These are phyloP conservation scores for Saccharomyces hybrid DNA, from an alignment of 1,139 yeast genomes.

Conservation along the genomic window DNA sequence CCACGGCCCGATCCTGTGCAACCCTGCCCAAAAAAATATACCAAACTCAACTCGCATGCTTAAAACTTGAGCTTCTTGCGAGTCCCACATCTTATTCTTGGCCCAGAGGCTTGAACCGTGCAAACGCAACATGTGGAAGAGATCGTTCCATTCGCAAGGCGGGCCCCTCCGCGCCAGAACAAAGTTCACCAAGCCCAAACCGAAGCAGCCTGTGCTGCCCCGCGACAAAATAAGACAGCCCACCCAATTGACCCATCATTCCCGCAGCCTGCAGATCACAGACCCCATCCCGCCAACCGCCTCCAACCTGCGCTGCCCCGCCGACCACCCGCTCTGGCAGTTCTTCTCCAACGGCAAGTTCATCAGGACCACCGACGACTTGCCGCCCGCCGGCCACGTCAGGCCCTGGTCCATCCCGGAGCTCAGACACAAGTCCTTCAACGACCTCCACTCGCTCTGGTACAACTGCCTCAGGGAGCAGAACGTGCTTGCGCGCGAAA, in stretches of 20 bases:
- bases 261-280: conserved; percentile 43
- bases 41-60: neutral
- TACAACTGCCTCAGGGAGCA: conserved; percentile 77
- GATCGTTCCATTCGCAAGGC: conserved; percentile 4
- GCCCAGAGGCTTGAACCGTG: neutral
- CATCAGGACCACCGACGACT: conserved; percentile 51
- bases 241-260: conserved; percentile 27
- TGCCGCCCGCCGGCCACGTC: conserved; percentile 44
- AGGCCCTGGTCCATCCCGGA: conserved; percentile 86
- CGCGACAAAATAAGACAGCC: conserved; percentile 17
- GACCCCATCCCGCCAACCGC: conserved; percentile 85
- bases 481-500: conserved; percentile 71
- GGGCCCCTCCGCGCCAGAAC: conserved; percentile 19
- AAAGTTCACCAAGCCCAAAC: conserved; percentile 26
- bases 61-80: no score
- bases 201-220: conserved; percentile 9
- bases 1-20: neutral
- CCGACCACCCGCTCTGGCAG: conserved; percentile 92
- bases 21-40: neutral
- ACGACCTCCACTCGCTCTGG: conserved; percentile 89
- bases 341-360: conserved; percentile 65
- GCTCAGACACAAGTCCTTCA: conserved; percentile 82
- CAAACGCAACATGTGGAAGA: neutral
- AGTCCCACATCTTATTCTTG: no score
- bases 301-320: conserved; percentile 61